Base-by-base conservation (phyloP, 176 grass and related monocot species). In the Carex scoparia region DNA sequence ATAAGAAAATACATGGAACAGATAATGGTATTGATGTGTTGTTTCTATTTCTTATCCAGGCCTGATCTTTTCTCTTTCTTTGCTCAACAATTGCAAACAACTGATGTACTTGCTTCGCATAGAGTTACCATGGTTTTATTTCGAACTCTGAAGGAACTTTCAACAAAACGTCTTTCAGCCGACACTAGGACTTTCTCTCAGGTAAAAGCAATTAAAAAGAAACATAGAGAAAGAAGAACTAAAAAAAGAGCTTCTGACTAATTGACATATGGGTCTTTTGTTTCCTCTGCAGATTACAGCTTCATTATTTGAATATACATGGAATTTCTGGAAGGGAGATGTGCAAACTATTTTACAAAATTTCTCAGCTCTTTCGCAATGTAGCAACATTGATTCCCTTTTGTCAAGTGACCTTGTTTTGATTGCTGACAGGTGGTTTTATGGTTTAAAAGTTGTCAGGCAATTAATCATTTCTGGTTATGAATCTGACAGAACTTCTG, bases 261-360 rank as follows among this genome's bases (percentile, higher is more conserved):
- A 65, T 81, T 64, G 40, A 82, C 9, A 64, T 49, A 48, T 65
- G 56, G 0, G 0, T 59, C 65, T 46, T 81, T 67, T 65, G 61
- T 54, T 72, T 74, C 16, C 71, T 85, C 69, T 84, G 75, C 86
- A 99, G 96, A 99, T 99, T 76, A 94, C 96, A 51, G 88, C 85
- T 68, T 94, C 91, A 62, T 91, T 98, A 83, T 98, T 94, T 88
- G 96, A 98, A 71, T 95, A 92, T 85, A 95, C 93, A 15, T 95
- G 96, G 96, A 98, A 94, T 84, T 90, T 95, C 51, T 98, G 96
- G 96, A 98, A 95, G 87, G 93, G 87, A 1, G 93, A 98, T 59
- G 86, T 95, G 65, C 93, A 93, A 84, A 89, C 86, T 83, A 94
- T 95, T 89, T 89, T 98, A 65, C 96, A 98, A 57, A 95, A 87